These are phyloP conservation scores for Nicotiana attenuata DNA, from an alignment of 257 asterid species.

Conservation along the genomic window DNA sequence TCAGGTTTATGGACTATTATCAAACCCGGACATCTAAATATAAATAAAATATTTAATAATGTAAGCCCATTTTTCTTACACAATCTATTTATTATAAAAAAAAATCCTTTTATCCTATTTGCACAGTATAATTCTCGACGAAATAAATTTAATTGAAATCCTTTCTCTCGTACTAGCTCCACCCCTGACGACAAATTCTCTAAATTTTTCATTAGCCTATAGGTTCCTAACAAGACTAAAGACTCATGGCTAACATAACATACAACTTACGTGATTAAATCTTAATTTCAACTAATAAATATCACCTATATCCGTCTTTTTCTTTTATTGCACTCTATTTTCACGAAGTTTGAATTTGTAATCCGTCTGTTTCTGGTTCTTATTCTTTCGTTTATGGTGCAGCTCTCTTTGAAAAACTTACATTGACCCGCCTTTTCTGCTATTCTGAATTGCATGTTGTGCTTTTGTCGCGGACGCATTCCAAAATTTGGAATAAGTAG, in stretches of 20 bases:
- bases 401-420: neutral
- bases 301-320: no score
- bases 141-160: neutral
- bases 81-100: no score
- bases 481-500: neutral
- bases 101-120: neutral
- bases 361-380: neutral
- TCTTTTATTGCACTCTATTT: neutral
- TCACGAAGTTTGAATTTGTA: neutral
- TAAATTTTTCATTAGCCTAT: neutral
- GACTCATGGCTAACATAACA: neutral
- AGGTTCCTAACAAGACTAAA: neutral
- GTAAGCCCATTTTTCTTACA: no score
- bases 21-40: no score
- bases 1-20: no score
- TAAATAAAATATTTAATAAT: no score
- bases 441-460: neutral
- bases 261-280: neutral
- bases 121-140: no score
- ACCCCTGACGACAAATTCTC: neutral
- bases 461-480: neutral
- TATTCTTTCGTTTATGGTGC: neutral
- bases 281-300: neutral
- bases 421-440: neutral
- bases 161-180: neutral